These are phyloP conservation scores for Exserohilum rostratum DNA, from an alignment of 2,329 filamentous ascomycete genomes.

Conservation along the genomic window DNA sequence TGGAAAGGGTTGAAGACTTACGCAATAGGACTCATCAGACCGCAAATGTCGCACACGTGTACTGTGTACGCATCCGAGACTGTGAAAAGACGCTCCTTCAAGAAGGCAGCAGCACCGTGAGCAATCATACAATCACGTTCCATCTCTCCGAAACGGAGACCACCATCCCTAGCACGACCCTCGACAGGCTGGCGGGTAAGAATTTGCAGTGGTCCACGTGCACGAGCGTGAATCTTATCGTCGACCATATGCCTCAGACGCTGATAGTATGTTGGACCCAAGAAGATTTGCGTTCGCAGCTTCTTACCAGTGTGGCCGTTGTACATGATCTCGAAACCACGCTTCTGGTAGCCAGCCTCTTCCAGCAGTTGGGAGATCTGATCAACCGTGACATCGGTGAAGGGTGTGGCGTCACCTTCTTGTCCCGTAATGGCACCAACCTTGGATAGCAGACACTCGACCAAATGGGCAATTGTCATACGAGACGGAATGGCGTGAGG, in stretches of 20 bases:
- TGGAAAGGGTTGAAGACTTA: slow-evolving; percentile 65
- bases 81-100: slow-evolving; percentile 97
- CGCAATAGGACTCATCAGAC: slow-evolving; percentile 98
- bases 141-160: slow-evolving; percentile 99
- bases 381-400: slow-evolving; percentile 96
- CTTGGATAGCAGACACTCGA: slow-evolving; percentile 97
- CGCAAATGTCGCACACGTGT: slow-evolving; percentile 98
- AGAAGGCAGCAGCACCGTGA: slow-evolving; percentile 94
- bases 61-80: slow-evolving; percentile 98
- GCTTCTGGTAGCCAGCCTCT: slow-evolving; percentile 91
- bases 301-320: slow-evolving; percentile 97
- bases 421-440: slow-evolving; percentile 91
- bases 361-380: slow-evolving; percentile 85
- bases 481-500: slow-evolving; percentile 98
- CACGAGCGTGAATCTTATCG: slow-evolving; percentile 99
- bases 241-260: slow-evolving; percentile 99
- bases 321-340: slow-evolving; percentile 98
- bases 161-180: slow-evolving; percentile 96
- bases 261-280: slow-evolving; percentile 98
- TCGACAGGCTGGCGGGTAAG: slow-evolving; percentile 96
- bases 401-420: slow-evolving; percentile 96
- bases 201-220: slow-evolving; percentile 94
- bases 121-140: slow-evolving; percentile 99
- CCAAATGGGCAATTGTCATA: slow-evolving; percentile 99
- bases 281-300: slow-evolving; percentile 91